Percentiles rank a stretch among this genome's conserved stretches.
These are phyloP conservation scores for Solanum verrucosum DNA, from an alignment of 257 asterid species.

Conservation along the genomic window DNA sequence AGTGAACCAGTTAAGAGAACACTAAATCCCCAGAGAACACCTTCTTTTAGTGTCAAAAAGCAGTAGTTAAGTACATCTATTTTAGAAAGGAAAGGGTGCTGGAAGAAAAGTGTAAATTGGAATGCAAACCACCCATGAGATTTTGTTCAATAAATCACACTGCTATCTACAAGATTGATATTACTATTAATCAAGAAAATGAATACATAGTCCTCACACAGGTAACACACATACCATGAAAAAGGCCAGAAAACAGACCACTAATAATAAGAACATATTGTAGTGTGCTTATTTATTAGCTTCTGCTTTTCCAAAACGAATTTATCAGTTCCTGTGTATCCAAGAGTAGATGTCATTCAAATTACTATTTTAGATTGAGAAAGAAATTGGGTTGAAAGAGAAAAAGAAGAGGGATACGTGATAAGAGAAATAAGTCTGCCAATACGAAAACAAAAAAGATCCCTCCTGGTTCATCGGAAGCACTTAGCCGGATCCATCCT, in stretches of 20 bases:
- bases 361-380: neutral
- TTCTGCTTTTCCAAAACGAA: neutral
- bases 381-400: neutral
- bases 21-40: neutral
- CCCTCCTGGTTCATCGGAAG: neutral
- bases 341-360: neutral
- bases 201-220: neutral
- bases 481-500: neutral
- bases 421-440: neutral
- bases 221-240: neutral
- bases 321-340: neutral
- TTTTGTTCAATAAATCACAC: neutral
- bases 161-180: neutral
- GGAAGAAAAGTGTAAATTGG: neutral
- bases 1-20: conserved; percentile 42
- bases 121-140: neutral
- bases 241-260: neutral
- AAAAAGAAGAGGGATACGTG: neutral
- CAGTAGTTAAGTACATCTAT: neutral
- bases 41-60: neutral
- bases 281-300: neutral
- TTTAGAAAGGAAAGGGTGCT: neutral
- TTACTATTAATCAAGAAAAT: neutral
- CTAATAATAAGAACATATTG: neutral
- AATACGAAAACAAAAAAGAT: neutral